phyloP scores from a whole-genome alignment of 495 filamentous ascomycete species.

The Penicillium goetzii region DNA sequence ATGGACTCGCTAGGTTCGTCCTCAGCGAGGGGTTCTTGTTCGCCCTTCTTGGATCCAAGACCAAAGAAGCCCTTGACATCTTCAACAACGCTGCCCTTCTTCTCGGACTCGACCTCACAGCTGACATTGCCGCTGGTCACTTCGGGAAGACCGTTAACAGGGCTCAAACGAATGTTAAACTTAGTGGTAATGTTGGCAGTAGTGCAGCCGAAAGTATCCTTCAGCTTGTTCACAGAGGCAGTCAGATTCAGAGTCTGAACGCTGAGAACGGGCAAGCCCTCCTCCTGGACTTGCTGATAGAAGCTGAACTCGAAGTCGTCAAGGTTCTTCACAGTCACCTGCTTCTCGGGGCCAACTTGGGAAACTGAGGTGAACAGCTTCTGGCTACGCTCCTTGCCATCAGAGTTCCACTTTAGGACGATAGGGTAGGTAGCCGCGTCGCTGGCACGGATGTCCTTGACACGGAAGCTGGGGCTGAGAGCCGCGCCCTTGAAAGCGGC shows the following conservation, averaged over 20 bases:
- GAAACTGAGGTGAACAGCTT: constrained; percentile 81
- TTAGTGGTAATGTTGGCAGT: constrained; percentile 78
- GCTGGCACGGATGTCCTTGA: constrained; percentile 87
- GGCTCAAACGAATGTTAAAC: constrained; percentile 71
- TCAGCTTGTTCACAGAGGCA: constrained; percentile 72
- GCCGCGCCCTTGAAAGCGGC: constrained; percentile 93
- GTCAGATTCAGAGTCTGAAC: constrained; percentile 84
- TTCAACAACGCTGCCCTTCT: constrained; percentile 77
- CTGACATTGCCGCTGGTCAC: constrained; percentile 75
- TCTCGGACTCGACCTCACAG: constrained; percentile 77
- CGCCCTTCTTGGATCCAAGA: constrained; percentile 83
- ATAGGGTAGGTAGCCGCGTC: constrained; percentile 76
- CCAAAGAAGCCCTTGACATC: constrained; percentile 95
- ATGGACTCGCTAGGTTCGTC: constrained; percentile 55
- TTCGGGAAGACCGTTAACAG: constrained; percentile 80
- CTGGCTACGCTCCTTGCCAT: constrained; percentile 67
- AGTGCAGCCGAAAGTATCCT: constrained; percentile 74
- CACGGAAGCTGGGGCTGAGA: constrained; percentile 89
- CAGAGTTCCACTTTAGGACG: constrained; percentile 66
- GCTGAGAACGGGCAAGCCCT: constrained; percentile 54
- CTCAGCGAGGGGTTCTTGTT: constrained; percentile 75
- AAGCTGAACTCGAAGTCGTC: constrained; percentile 84
- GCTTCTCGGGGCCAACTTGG: constrained; percentile 77
- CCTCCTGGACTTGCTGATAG: constrained; percentile 67
- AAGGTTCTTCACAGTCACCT: constrained; percentile 82